phyloP scores from a whole-genome alignment of 2,329 filamentous ascomycete genomes.

The Fusarium sp. region DNA sequence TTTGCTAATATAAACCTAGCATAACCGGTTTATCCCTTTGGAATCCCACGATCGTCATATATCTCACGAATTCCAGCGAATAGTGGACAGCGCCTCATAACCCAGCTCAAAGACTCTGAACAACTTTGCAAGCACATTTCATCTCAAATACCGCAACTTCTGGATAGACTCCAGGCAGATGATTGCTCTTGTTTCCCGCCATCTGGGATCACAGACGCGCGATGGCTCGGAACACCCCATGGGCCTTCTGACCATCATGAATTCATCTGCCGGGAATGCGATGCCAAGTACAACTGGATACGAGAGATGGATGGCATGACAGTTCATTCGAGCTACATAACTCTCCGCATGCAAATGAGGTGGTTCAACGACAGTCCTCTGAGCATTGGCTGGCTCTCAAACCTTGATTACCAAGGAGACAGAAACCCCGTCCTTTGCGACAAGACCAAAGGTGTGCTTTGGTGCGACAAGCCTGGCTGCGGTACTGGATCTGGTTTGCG shows the following conservation, averaged over 20 bases:
- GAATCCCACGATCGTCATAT: too few species aligned
- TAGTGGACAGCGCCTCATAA: neutral
- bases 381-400: constrained; percentile 1
- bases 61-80: too few species aligned
- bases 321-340: neutral
- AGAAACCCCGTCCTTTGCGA: constrained; percentile 1
- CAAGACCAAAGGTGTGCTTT: constrained; percentile 3
- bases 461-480: constrained; percentile 9
- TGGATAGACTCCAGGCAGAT: neutral
- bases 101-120: neutral
- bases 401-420: neutral
- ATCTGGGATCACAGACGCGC: neutral
- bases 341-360: neutral
- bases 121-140: constrained; percentile 10
- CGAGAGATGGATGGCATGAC: neutral
- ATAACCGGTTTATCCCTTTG: too few species aligned
- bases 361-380: accelerated
- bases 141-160: neutral
- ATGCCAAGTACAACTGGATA: neutral
- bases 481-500: neutral
- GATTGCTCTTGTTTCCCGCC: constrained; percentile 7
- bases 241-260: neutral
- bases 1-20: too few species aligned
- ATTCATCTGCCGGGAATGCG: neutral
- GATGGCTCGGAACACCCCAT: too few species aligned